Evolutionary conservation across 2,329 filamentous ascomycete genomes (phyloP), one percentile per base, ranked within the genome.

Genomic region (Fusarium coffeatum): DNA sequence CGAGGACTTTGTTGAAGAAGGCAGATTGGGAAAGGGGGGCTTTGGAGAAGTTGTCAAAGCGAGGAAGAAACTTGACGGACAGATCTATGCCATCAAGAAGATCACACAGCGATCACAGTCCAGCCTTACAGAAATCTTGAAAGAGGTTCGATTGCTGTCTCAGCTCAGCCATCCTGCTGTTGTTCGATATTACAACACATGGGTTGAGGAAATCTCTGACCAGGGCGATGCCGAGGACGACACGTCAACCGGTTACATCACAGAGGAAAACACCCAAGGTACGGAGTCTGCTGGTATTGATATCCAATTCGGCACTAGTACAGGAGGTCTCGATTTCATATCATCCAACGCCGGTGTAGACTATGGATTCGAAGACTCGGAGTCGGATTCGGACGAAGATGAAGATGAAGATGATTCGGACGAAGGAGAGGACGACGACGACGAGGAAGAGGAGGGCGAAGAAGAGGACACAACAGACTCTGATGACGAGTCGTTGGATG

Each of bases 21-120:
- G 93, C 16, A 89, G 92, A 7, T 85, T 99, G 15, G 96, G 96
- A 5, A 97, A 95, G 78, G 96, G 96, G 45, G 96, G 95, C 0
- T 99, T 97, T 80, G 96, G 96, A 8, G 93, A 98, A 80, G 96
- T 99, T 23, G 93, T 98, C 58, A 97, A 97, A 78, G 95, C 95
- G 5, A 89, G 95, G 32, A 97, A 97, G 79, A 97, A 96, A 81
- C 88, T 98, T 6, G 96, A 98, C 77, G 93, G 93, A 1, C 92
- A 94, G 61, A 91, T 97, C 45, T 99, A 98, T 80, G 96, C 96
- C 20, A 93, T 99, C 77, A 99, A 99, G 79, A 98, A 98, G 78
- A 96, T 99, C 66, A 93, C 90, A 2, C 93, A 96, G 72, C 90
- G 91, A 54, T 93, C 93, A 2, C 88, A 92, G 27, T 87, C 90